Conservation (phyloP, 208 protist species). For the Leptomonas seymouri region DNA sequence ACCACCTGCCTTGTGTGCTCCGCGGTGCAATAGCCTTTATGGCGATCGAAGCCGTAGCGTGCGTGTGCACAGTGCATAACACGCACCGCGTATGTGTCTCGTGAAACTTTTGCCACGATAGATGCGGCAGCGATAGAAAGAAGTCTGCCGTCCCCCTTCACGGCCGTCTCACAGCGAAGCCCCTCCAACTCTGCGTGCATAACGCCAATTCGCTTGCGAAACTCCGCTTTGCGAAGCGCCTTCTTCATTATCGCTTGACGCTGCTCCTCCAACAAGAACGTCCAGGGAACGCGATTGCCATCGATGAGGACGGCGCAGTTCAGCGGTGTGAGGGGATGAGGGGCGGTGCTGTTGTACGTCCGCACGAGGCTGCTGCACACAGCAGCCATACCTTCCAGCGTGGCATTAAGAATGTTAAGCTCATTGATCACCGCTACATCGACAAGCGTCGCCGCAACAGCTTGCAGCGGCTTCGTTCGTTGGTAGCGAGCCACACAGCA, state of each 20-base stretch:
- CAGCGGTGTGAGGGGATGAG: slow-evolving; percentile 11
- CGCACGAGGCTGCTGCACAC: slow-evolving; percentile 31
- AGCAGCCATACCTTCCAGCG: slow-evolving; percentile 57
- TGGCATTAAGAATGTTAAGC: slow-evolving; percentile 62
- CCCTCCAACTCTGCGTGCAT: slow-evolving; percentile 26
- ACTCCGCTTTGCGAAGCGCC: slow-evolving; percentile 18
- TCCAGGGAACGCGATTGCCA: slow-evolving; percentile 51
- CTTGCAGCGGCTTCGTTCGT: slow-evolving; percentile 22
- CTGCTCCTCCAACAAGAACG: slow-evolving; percentile 31
- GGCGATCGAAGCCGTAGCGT: slow-evolving; percentile 43
- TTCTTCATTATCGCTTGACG: background rate
- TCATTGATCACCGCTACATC: slow-evolving; percentile 36
- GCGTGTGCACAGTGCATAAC: slow-evolving; percentile 43
- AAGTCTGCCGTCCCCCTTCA: slow-evolving; percentile 45
- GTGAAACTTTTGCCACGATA: slow-evolving; percentile 49
- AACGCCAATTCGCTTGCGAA: slow-evolving; percentile 22
- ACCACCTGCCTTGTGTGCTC: slow-evolving; percentile 32
- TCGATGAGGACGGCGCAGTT: slow-evolving; percentile 58
- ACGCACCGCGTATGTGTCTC: slow-evolving; percentile 37
- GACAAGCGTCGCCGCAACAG: slow-evolving; percentile 31
- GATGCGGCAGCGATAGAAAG: slow-evolving; percentile 46
- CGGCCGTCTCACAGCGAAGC: slow-evolving; percentile 29
- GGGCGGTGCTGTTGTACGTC: slow-evolving; percentile 13
- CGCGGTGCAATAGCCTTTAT: slow-evolving; percentile 61
- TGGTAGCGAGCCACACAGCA: slow-evolving; percentile 16